Conservation (phyloP, 371 early-diverging fungal species). For the Circinella umbellata region DNA sequence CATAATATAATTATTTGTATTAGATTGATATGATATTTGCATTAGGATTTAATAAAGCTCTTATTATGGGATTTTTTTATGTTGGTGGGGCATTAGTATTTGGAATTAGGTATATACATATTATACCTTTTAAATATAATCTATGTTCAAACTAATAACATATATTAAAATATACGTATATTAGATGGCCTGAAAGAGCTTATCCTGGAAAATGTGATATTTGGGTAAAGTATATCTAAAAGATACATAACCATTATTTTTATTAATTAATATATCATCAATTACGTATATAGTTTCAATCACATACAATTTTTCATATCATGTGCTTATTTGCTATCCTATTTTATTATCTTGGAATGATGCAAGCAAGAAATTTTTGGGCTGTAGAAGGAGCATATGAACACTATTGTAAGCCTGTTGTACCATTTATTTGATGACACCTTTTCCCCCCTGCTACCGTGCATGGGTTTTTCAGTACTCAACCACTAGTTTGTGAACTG, state of each 20-base stretch:
- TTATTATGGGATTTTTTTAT: background rate
- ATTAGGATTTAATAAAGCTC: background rate
- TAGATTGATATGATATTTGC: background rate
- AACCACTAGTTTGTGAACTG: no score
- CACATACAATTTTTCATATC: slow-evolving; percentile 2
- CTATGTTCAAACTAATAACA: no score
- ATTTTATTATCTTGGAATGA: background rate
- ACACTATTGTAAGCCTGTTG: background rate
- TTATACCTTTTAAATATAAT: no score
- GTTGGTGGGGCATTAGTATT: background rate
- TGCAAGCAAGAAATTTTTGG: background rate
- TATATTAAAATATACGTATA: no score
- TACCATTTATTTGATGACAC: no score
- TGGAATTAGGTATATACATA: background rate
- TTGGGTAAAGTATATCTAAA: background rate
- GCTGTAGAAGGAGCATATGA: background rate
- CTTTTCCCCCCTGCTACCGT: no score
- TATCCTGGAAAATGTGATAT: background rate
- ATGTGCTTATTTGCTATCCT: background rate
- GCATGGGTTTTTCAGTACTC: no score
- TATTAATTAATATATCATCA: no score
- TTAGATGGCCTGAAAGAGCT: background rate
- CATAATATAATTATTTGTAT: background rate
- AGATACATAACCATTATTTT: no score
- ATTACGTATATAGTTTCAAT: slow-evolving; percentile 4